Evolutionary conservation across 169 alveolate genomes (phyloP), one percentile per base, ranked within the genome.

Genomic region (Miamiensis avidus): DNA sequence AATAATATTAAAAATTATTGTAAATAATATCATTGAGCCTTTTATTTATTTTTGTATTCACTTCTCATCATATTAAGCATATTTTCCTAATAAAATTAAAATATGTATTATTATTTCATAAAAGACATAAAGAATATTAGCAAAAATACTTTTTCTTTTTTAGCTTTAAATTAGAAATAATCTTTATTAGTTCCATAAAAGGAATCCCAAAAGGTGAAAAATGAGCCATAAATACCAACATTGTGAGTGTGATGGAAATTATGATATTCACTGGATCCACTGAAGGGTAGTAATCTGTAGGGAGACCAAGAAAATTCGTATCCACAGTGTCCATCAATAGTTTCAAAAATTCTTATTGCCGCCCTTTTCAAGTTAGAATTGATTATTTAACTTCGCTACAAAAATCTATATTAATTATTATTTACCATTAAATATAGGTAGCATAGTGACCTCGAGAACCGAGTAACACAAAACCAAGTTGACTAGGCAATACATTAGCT

Each of bases 211-310:
- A 83, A 29, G 0, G 34, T n/a, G 31, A 88, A 83, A 29, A 81
- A 34, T 0, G 82, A 34, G 1, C 87, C 76, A 33, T 83, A 87
- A 86, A 84, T 87, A 4, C 94, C 94, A 33, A 79, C 82, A 69
- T 90, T 90, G 25, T 87, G 81, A 29, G 91, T 82, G 33, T 90
- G 94, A 82, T 90, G 94, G n/a, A 85, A 90, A 65, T 81, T 87
- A 84, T 90, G 94, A 76, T 82, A 87, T 0, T 81, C 28, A 1
- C 91, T 64, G 25, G 78, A 32, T 0, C 85, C 74, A 25, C 84
- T 76, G 30, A 82, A 82, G 0, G 92, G 92, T 16, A 88, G 49
- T n/a, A 77, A 34, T 27, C 84, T 30, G 79, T 76, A 88, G 0
- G 83, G 76, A 30, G 81, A 81, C 89, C 89, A 88, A 29, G 89